Conservation (phyloP, 176 grass and related monocot species). For the Musa itinerans region DNA sequence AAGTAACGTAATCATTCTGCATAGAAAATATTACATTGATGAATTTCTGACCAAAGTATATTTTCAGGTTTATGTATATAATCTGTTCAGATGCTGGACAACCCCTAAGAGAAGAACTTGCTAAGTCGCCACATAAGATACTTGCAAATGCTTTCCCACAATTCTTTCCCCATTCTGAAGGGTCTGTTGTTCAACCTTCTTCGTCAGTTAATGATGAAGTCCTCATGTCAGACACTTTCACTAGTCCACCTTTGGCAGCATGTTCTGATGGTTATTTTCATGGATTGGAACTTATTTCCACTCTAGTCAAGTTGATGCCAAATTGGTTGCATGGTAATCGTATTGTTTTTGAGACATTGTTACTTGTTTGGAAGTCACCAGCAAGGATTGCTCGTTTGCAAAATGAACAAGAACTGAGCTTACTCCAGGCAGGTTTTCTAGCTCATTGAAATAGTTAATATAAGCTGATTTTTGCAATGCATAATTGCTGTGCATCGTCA, state of each 20-base stretch:
- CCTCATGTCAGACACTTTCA: conserved; percentile 50
- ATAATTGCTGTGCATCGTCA: not conserved
- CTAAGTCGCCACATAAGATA: conserved; percentile 91
- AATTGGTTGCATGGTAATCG: conserved; percentile 82
- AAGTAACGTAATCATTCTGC: not conserved
- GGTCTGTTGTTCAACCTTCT: conserved; percentile 39
- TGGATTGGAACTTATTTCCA: conserved; percentile 85
- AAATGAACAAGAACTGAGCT: conserved; percentile 85
- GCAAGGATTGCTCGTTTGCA: conserved; percentile 72
- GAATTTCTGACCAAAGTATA: conserved; percentile 21
- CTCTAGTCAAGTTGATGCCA: conserved; percentile 92
- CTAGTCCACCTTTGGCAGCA: conserved; percentile 40
- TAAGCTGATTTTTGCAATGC: not conserved
- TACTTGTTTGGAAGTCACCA: conserved; percentile 94
- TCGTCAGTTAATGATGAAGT: conserved; percentile 65
- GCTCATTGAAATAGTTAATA: not conserved
- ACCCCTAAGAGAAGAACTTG: conserved; percentile 75
- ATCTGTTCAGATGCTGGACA: conserved; percentile 86
- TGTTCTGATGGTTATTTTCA: conserved; percentile 83
- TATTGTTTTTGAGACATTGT: conserved; percentile 71
- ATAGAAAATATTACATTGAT: conserved; percentile 5
- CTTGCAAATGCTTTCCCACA: conserved; percentile 83
- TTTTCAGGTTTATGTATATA: conserved; percentile 96
- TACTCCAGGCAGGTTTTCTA: conserved; percentile 52
- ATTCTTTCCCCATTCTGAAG: conserved; percentile 53